A percentile compares a stretch with the other conserved stretches of the same genome.
phyloP scores from a whole-genome alignment of 2,329 filamentous ascomycete species.

The Hirsutella thompsonii region DNA sequence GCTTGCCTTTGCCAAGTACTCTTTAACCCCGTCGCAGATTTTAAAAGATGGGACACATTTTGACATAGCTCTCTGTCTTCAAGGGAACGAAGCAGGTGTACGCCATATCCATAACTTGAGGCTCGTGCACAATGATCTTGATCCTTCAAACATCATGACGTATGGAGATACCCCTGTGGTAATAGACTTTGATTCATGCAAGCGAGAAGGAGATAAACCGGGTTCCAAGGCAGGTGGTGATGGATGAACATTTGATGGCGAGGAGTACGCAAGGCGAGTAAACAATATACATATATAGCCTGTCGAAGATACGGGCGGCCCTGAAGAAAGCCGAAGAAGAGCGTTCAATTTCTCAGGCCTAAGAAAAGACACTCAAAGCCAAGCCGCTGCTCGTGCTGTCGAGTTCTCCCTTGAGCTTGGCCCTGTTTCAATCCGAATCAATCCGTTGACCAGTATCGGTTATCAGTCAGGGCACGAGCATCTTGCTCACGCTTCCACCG shows the following conservation, averaged over 20 bases:
- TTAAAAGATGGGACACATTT: constrained; percentile 1
- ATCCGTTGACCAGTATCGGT: neutral
- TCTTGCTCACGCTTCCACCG: neutral
- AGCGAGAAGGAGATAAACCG: constrained; percentile 1
- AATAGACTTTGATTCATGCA: constrained; percentile 2
- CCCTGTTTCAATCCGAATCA: neutral
- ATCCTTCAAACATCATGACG: constrained; percentile 2
- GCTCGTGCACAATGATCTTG: constrained; percentile 1
- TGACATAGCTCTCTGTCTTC: neutral
- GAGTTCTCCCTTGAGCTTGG: neutral
- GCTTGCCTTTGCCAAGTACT: constrained; percentile 1
- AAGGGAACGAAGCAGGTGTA: constrained; percentile 1
- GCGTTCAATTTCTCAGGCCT: neutral
- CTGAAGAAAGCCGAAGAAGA: neutral
- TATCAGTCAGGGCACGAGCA: neutral
- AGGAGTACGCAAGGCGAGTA: neutral
- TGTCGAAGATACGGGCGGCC: neutral
- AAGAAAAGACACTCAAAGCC: neutral
- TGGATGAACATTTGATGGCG: neutral
- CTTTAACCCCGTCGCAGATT: neutral
- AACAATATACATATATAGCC: constrained; percentile 1
- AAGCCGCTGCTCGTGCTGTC: neutral
- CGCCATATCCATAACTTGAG: constrained; percentile 1
- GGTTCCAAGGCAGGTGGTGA: neutral
- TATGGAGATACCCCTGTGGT: constrained; percentile 1